Percentiles rank a stretch among this genome's conserved stretches.
phyloP scores from a whole-genome alignment of 139 green algal species.

The Trebouxia sp. region DNA sequence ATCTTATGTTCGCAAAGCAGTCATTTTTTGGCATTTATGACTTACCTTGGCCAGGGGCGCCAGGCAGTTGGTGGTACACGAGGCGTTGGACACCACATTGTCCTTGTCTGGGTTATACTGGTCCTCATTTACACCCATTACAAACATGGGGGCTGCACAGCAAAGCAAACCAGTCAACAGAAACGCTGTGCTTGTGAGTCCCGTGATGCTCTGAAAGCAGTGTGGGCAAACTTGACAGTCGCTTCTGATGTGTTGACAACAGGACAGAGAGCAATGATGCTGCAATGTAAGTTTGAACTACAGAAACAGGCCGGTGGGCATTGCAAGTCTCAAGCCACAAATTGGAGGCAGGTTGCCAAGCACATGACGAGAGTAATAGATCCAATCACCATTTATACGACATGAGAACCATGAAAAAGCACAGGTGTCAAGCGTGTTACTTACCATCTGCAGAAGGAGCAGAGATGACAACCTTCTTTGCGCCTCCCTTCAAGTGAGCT shows the following conservation, averaged over 20 bases:
- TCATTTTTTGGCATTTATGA: background rate
- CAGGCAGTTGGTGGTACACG: conserved; percentile 98
- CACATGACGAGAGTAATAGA: no score
- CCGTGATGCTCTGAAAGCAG: background rate
- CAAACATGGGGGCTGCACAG: conserved; percentile 92
- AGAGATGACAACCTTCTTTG: conserved; percentile 96
- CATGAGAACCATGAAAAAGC: no score
- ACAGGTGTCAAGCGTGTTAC: no score
- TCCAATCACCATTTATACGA: no score
- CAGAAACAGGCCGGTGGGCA: no score
- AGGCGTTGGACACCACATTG: conserved; percentile 89
- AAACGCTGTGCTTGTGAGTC: no score
- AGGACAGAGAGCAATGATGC: no score
- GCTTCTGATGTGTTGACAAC: no score
- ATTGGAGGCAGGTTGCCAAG: no score
- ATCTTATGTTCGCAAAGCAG: background rate
- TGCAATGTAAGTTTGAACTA: no score
- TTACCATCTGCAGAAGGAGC: conserved; percentile 65
- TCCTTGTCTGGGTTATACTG: conserved; percentile 81
- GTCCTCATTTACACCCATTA: conserved; percentile 93
- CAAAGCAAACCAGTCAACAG: background rate
- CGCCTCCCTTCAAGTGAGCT: conserved; percentile 83
- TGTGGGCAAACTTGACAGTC: background rate
- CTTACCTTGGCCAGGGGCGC: conserved; percentile 90
- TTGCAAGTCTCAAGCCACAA: no score